phyloP scores from a whole-genome alignment of 352 stramenopile genomes.

The Globisporangium radiosum region DNA sequence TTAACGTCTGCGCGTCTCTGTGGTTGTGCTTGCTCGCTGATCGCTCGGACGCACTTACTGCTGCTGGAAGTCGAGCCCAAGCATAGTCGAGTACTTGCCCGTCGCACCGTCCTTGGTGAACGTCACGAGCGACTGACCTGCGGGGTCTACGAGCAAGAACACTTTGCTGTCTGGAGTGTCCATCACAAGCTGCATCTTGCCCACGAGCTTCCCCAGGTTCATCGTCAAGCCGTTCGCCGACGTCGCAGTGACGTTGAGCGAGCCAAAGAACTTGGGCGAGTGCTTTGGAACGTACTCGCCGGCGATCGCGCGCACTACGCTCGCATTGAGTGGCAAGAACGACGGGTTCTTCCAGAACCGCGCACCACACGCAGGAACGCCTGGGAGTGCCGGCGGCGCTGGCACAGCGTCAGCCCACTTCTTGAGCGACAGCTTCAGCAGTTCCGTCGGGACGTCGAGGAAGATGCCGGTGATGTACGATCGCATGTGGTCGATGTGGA shows the following conservation, averaged over 20 bases:
- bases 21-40: too few relatives aligned
- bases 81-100: too few relatives aligned
- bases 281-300: slow-evolving; percentile 36
- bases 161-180: too few relatives aligned
- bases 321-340: slow-evolving; percentile 14
- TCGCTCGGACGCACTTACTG: too few relatives aligned
- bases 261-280: slow-evolving; percentile 32
- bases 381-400: slow-evolving; percentile 17
- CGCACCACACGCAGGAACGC: slow-evolving; percentile 31
- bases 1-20: too few relatives aligned
- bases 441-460: slow-evolving; percentile 43
- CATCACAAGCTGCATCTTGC: too few relatives aligned
- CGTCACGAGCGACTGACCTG: too few relatives aligned
- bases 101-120: too few relatives aligned
- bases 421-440: slow-evolving; percentile 37
- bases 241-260: slow-evolving; percentile 16
- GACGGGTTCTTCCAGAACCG: slow-evolving; percentile 37
- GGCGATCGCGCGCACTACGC: slow-evolving; percentile 22
- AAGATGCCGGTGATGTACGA: slow-evolving; percentile 65
- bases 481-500: slow-evolving; percentile 46
- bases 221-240: too few relatives aligned
- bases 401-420: slow-evolving; percentile 24
- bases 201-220: too few relatives aligned
- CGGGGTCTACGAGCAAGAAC: too few relatives aligned
- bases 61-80: too few relatives aligned